Evolutionary conservation across 768 basidiomycete genomes (phyloP), one percentile per base, ranked within the genome.

Genomic region (Russula sp.): DNA sequence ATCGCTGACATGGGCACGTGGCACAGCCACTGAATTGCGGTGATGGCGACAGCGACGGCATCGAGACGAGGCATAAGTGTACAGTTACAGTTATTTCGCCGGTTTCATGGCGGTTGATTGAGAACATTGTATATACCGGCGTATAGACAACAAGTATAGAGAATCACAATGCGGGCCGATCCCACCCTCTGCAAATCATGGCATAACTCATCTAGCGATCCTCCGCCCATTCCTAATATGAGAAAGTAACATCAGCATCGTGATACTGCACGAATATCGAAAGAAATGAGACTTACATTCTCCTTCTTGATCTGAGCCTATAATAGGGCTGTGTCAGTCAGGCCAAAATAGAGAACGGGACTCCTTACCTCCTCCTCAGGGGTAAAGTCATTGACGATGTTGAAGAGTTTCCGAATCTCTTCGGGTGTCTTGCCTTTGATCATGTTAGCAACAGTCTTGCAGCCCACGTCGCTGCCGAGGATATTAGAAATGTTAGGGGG

Each of bases 391-490:
- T 94, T 94, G 36, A 92, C 90, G 66, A 95, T 94, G 82, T 97
- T 96, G 80, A 94, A 98, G 57, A 98, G 83, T 71, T 98, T 98
- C 61, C 96, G 88, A 68, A 99, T 98, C 77, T 98, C 97, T 74
- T 98, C 97, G 25, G 97, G 97, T 4, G 95, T 96, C 83, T 99
- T 99, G 38, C 97, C 97, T 79, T 99, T 98, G 83, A 99, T 98
- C 97, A 98, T 99, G 82, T 98, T 98, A 14, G 97, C 97, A 5
- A 97, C 95, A 4, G 93, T 97, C 81, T 97, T 96, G 84, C 95
- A 97, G 1, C 95, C 95, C 61, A 97, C 93, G 71, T 97, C 95
- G 67, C 93, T 96, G 67, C 41, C 34, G 55, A 63, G 39, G 49
- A 62, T 51, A 18, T 55, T 18, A 69, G 50, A 25, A 59, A 32